These are phyloP conservation scores for Sugiyamaella chiloensis DNA, from an alignment of 805 yeast species.

Conservation along the genomic window DNA sequence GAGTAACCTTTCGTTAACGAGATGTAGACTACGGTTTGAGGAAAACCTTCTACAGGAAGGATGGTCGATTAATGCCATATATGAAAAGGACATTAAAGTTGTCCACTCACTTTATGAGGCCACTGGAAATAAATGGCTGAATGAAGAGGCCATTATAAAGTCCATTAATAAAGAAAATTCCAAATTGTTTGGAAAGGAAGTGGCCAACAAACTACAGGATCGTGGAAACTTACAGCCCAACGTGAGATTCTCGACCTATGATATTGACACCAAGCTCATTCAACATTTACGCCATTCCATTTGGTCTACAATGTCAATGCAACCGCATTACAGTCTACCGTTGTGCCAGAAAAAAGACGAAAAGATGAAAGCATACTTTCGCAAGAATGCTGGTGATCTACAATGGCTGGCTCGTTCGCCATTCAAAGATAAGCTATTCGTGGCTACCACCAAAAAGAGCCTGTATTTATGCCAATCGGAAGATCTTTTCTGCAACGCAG, in stretches of 20 bases:
- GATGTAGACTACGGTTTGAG: neutral
- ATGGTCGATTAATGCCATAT: constrained; percentile 51
- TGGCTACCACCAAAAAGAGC: constrained; percentile 45
- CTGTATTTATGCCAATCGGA: constrained; percentile 46
- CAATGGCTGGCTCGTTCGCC: constrained; percentile 22
- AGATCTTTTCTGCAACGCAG: constrained; percentile 47
- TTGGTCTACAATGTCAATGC: constrained; percentile 16
- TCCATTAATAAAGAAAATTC: constrained; percentile 12
- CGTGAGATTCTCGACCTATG: constrained; percentile 22
- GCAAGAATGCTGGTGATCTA: neutral
- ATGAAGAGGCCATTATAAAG: constrained; percentile 31
- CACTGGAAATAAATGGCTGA: constrained; percentile 43
- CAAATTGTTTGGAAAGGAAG: neutral
- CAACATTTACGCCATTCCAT: constrained; percentile 11
- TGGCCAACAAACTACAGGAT: constrained; percentile 1
- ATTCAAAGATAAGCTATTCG: constrained; percentile 34
- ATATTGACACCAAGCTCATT: constrained; percentile 19
- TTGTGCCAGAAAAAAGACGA: constrained; percentile 15
- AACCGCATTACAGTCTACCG: constrained; percentile 17
- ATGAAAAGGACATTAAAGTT: constrained; percentile 42
- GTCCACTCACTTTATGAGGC: constrained; percentile 48
- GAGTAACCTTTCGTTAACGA: neutral
- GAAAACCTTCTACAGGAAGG: constrained; percentile 43
- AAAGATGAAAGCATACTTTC: constrained; percentile 13
- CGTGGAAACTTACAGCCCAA: constrained; percentile 14